Conservation (phyloP, 208 protist genomes). For the Leishmania tropica region DNA sequence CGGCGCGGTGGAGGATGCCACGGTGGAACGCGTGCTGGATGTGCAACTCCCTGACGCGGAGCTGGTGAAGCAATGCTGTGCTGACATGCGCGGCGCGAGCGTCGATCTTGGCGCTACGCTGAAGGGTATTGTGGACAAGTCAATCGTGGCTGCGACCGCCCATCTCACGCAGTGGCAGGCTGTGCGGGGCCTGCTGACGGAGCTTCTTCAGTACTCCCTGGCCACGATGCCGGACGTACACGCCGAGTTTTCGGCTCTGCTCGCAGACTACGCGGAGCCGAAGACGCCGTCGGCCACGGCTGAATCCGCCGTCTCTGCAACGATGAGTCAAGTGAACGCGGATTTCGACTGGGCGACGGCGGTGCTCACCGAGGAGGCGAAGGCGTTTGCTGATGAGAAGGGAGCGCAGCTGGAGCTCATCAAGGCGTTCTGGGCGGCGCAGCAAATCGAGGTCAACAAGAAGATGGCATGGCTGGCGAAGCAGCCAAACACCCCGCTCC, state of each 20-base stretch:
- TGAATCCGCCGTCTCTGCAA: not conserved
- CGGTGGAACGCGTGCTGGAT: conserved; percentile 42
- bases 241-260: not conserved
- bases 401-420: conserved; percentile 4
- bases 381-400: conserved; percentile 21
- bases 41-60: conserved; percentile 25
- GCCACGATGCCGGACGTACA: not conserved
- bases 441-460: conserved; percentile 38
- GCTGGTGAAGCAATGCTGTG: conserved; percentile 5
- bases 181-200: conserved; percentile 15
- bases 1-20: conserved; percentile 32
- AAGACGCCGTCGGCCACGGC: not conserved
- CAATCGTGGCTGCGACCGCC: not conserved
- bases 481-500: conserved; percentile 42
- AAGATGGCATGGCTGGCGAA: conserved; percentile 53
- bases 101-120: not conserved
- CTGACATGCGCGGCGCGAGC: not conserved
- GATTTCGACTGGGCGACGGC: conserved; percentile 8
- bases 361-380: conserved; percentile 21
- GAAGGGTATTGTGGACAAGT: not conserved
- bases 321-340: not conserved
- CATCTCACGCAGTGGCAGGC: conserved; percentile 12
- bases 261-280: conserved; percentile 12
- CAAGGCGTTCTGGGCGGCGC: conserved; percentile 22
- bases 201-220: conserved; percentile 10